Percentiles rank a stretch among this genome's conserved stretches.
These are phyloP conservation scores for Chlamydomonas schloesseri DNA, from an alignment of 139 green algal genomes.

Conservation along the genomic window DNA sequence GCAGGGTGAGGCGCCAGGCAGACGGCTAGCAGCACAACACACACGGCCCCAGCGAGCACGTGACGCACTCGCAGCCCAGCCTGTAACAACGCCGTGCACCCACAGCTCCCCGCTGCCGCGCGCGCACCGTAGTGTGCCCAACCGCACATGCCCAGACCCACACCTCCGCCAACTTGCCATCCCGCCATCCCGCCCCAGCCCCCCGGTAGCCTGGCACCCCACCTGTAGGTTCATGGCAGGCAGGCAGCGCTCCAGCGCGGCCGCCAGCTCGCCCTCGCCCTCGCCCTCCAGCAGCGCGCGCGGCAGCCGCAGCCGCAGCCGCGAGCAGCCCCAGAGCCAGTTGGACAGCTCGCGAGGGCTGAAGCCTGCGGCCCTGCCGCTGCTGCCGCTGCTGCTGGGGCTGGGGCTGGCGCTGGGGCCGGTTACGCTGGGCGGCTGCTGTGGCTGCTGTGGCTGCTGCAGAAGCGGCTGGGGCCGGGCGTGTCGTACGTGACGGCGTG, in stretches of 20 bases:
- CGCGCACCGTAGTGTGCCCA: no score
- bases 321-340: slow-evolving; percentile 37
- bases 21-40: no score
- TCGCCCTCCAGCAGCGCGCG: slow-evolving; percentile 7
- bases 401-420: not conserved
- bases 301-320: slow-evolving; percentile 36
- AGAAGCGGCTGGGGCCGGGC: not conserved
- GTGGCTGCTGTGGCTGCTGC: not conserved
- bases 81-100: no score
- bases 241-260: slow-evolving; percentile 29
- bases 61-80: no score
- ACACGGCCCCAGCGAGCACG: no score
- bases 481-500: not conserved
- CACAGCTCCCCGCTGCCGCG: no score
- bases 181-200: no score
- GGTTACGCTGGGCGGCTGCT: not conserved
- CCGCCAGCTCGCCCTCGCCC: slow-evolving; percentile 10
- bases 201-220: no score
- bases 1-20: no score
- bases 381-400: not conserved
- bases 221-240: not conserved
- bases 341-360: slow-evolving; percentile 46
- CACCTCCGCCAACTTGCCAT: no score
- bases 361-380: slow-evolving; percentile 2
- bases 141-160: no score